phyloP scores from a whole-genome alignment of 352 stramenopile species.

The Aphanomyces invadans region DNA sequence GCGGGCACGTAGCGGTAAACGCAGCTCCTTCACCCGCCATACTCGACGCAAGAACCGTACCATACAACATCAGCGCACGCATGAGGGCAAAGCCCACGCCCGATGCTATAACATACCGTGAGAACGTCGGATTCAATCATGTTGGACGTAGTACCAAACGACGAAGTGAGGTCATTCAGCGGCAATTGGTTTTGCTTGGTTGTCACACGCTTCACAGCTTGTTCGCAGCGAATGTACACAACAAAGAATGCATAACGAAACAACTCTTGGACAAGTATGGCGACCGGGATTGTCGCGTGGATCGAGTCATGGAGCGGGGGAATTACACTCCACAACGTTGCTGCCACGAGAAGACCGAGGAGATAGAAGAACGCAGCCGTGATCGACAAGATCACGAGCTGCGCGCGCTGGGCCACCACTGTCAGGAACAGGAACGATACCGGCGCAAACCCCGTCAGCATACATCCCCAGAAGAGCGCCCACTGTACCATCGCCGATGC shows the following conservation, averaged over 20 bases:
- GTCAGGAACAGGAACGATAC: slow-evolving; percentile 71
- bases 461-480: slow-evolving; percentile 78
- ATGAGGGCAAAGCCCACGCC: slow-evolving; percentile 77
- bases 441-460: slow-evolving; percentile 68
- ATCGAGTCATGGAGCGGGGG: slow-evolving; percentile 63
- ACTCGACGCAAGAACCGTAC: slow-evolving; percentile 59
- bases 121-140: background rate
- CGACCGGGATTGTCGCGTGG: slow-evolving; percentile 60
- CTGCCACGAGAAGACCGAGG: slow-evolving; percentile 65
- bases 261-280: slow-evolving; percentile 60
- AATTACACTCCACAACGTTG: slow-evolving; percentile 69
- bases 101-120: slow-evolving; percentile 34
- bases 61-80: slow-evolving; percentile 81
- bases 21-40: slow-evolving; percentile 58
- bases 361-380: slow-evolving; percentile 78
- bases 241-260: slow-evolving; percentile 67
- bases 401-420: slow-evolving; percentile 65
- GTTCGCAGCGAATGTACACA: slow-evolving; percentile 67
- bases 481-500: slow-evolving; percentile 34
- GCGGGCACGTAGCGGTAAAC: slow-evolving; percentile 64
- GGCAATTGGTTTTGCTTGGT: slow-evolving; percentile 68
- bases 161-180: slow-evolving; percentile 79
- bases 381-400: slow-evolving; percentile 77
- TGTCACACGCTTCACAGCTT: slow-evolving; percentile 64
- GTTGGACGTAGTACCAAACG: slow-evolving; percentile 36